Evolutionary conservation across 1,284 basidiomycete species (phyloP).

Genomic region (Hypsizygus ulmarius): DNA sequence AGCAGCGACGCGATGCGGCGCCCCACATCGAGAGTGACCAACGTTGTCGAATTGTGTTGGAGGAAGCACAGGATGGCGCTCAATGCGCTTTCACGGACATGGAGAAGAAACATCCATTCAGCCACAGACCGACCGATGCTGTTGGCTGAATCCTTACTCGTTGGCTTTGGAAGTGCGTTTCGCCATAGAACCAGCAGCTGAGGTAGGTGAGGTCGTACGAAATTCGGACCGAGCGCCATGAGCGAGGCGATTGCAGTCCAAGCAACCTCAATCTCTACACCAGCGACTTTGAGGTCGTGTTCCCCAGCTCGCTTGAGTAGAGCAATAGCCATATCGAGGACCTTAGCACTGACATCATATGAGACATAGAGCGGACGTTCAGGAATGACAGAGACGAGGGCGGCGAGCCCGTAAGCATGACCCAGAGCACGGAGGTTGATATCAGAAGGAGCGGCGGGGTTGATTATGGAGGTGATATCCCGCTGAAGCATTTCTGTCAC

Average conservation of each 20-base stretch:
- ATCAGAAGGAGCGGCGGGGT: slow-evolving; percentile 73
- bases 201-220: slow-evolving; percentile 88
- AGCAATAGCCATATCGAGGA: slow-evolving; percentile 88
- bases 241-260: slow-evolving; percentile 92
- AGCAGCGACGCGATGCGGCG: slow-evolving; percentile 85
- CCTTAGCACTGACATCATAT: slow-evolving; percentile 88
- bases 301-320: slow-evolving; percentile 90
- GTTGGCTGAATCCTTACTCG: slow-evolving; percentile 73
- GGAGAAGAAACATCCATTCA: slow-evolving; percentile 92
- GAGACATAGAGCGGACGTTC: slow-evolving; percentile 91
- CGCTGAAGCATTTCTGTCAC: slow-evolving; percentile 81
- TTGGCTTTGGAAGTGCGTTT: slow-evolving; percentile 94
- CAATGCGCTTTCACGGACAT: slow-evolving; percentile 89
- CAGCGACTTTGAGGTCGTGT: slow-evolving; percentile 82
- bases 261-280: slow-evolving; percentile 88
- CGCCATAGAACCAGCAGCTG: slow-evolving; percentile 95
- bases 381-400: slow-evolving; percentile 83
- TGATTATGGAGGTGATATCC: slow-evolving; percentile 69
- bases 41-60: slow-evolving; percentile 67
- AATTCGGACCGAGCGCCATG: slow-evolving; percentile 92
- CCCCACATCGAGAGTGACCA: slow-evolving; percentile 90
- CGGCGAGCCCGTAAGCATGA: slow-evolving; percentile 86
- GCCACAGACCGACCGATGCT: slow-evolving; percentile 63
- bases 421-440: slow-evolving; percentile 76
- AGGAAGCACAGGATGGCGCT: slow-evolving; percentile 89